Percentiles rank a stretch among this genome's conserved stretches.
phyloP scores from a whole-genome alignment of 805 yeast genomes.

The Suhomyces xylopsoci region DNA sequence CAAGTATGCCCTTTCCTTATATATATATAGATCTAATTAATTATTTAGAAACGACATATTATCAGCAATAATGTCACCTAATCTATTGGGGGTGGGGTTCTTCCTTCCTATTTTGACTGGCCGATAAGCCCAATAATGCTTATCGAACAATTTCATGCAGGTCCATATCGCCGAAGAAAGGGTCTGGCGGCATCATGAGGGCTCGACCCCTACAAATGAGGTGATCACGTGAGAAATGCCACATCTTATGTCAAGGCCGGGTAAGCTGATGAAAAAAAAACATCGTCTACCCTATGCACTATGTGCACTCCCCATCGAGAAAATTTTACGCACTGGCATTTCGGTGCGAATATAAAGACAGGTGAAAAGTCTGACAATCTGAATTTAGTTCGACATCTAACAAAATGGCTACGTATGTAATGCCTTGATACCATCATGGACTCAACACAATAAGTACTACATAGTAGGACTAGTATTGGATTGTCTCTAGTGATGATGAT shows the following conservation, averaged over 20 bases:
- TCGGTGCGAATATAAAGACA: background rate
- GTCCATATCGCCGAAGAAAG: background rate
- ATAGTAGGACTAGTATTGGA: background rate
- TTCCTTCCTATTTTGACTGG: background rate
- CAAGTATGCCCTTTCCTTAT: background rate
- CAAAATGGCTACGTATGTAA: constrained; percentile 37
- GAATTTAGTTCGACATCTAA: background rate
- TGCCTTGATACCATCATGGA: constrained; percentile 2
- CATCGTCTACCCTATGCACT: background rate
- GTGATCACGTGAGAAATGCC: background rate
- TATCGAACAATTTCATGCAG: background rate
- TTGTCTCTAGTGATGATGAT: constrained; percentile 2
- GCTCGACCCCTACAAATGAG: background rate
- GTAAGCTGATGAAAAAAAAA: background rate
- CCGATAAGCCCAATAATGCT: background rate
- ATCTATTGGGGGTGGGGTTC: background rate
- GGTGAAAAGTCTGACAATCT: background rate
- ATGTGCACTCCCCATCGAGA: constrained; percentile 1
- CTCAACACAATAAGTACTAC: constrained; percentile 2
- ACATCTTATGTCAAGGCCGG: background rate
- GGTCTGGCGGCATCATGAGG: background rate
- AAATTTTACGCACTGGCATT: background rate
- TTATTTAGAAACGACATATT: background rate
- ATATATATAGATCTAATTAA: background rate
- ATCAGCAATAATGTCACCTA: background rate